Base-by-base conservation (phyloP, 352 stramenopile species). In the Phytophthora tentaculata region DNA sequence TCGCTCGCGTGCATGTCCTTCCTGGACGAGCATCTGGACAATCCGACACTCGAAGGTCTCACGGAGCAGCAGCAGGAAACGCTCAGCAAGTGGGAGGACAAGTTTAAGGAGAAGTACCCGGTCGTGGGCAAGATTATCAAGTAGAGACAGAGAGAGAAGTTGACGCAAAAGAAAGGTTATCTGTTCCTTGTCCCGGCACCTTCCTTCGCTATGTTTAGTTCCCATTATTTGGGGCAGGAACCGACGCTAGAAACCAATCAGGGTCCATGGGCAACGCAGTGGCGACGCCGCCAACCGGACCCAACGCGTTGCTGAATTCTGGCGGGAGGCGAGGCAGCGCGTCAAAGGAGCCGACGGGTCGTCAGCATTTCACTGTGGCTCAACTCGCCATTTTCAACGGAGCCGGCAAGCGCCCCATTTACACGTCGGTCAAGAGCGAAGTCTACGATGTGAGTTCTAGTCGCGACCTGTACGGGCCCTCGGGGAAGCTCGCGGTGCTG, bases 1-100 rank as follows among this genome's bases (percentile, higher is more conserved):
- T 96, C 96, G 35, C 80, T 99, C 45, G 96, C 96, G 17, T 95
- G 97, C 68, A 99, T 99, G 96, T 98, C 96, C 66, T 98, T 99
- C 67, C 84, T 98, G 61, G 83, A 95, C 24, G 92, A 96, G 26
- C 87, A 98, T 79, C 65, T 98, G 26, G 94, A 98, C 69, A 97
- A 98, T 75, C 83, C 88, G 44, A 88, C 77, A 67, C 80, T 98
- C 37, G 89, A 90, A 41, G 92, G 98, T 76, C 83, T 99, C 53
- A 93, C 87, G 4, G 90, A 97, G 48, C 88, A 92, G 65, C 90
- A 99, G 73, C 71, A 87, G 48, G 97, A 98, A 73, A 96, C 97
- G 37, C 87, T 99, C 45, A 79, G 78, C 8, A 97, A 99, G 77
- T 99, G 97, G 97, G 94, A 98, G 58, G 91, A 92, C 58, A 99